Percentiles rank a stretch among this genome's conserved stretches.
Evolutionary conservation across 495 filamentous ascomycete genomes (phyloP).

Genomic region (Usnea hakonensis): DNA sequence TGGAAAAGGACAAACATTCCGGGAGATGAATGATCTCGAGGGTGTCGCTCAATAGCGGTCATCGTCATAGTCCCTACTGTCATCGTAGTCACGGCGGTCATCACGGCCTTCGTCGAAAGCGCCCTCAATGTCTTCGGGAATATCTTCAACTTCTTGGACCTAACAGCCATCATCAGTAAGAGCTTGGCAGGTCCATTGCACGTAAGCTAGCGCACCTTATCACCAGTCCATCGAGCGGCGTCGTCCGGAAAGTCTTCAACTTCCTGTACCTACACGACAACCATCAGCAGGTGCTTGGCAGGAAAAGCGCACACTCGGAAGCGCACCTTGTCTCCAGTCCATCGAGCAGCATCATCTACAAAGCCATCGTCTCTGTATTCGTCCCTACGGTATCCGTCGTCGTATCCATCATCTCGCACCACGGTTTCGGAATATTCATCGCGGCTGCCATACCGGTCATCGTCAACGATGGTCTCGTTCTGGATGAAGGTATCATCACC

Average conservation of each 20-base stretch:
- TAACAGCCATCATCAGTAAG: background rate
- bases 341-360: background rate
- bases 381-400: background rate
- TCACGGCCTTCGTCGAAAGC: background rate
- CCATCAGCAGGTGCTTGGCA: background rate
- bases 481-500: background rate
- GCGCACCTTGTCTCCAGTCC: background rate
- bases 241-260: background rate
- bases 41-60: background rate
- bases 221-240: background rate
- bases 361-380: constrained; percentile 2
- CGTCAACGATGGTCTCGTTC: background rate
- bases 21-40: background rate
- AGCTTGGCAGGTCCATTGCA: background rate
- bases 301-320: background rate
- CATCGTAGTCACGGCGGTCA: background rate
- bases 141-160: background rate
- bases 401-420: background rate
- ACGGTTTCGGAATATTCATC: background rate
- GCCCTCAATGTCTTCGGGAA: background rate
- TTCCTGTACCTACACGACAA: background rate
- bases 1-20: background rate
- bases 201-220: background rate
- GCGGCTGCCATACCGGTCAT: background rate
- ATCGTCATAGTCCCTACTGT: background rate